Conservation (phyloP, 2,329 filamentous ascomycete genomes). For the Alternaria triticimaculans region DNA sequence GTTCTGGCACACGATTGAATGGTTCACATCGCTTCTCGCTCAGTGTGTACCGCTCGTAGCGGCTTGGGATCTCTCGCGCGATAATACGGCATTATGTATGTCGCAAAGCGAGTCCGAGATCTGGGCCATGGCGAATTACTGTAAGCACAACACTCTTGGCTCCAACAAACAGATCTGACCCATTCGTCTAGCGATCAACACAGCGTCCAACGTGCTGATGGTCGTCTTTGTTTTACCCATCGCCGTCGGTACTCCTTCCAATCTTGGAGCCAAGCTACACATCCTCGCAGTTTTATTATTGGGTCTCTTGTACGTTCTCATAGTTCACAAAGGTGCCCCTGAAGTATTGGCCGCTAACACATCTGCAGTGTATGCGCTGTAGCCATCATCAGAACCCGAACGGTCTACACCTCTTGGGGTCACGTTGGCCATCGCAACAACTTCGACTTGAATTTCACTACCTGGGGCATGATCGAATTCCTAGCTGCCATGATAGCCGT, state of each 20-base stretch:
- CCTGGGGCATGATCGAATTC: slow-evolving; percentile 16
- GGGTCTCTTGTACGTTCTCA: slow-evolving; percentile 48
- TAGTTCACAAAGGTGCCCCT: slow-evolving; percentile 33
- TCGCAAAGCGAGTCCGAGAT: slow-evolving; percentile 50
- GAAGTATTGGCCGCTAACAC: slow-evolving; percentile 21
- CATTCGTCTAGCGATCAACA: neutral
- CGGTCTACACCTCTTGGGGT: slow-evolving; percentile 16
- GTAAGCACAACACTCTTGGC: slow-evolving; percentile 22
- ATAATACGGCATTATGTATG: slow-evolving; percentile 15
- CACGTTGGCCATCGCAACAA: slow-evolving; percentile 2
- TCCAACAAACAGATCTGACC: neutral
- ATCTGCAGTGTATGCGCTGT: slow-evolving; percentile 49
- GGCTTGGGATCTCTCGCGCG: slow-evolving; percentile 48
- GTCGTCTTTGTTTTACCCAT: slow-evolving; percentile 19
- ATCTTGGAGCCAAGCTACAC: slow-evolving; percentile 2
- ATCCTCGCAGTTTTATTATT: slow-evolving; percentile 46
- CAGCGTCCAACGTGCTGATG: slow-evolving; percentile 44
- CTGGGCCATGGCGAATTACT: slow-evolving; percentile 55
- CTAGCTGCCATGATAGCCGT: slow-evolving; percentile 8
- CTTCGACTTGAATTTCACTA: slow-evolving; percentile 5
- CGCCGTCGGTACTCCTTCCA: neutral
- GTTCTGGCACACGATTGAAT: slow-evolving; percentile 50
- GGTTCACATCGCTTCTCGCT: slow-evolving; percentile 54
- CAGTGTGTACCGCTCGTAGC: slow-evolving; percentile 55
- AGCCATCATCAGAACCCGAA: slow-evolving; percentile 45